phyloP scores from a whole-genome alignment of 352 stramenopile genomes.

The Pythium utonaiense region DNA sequence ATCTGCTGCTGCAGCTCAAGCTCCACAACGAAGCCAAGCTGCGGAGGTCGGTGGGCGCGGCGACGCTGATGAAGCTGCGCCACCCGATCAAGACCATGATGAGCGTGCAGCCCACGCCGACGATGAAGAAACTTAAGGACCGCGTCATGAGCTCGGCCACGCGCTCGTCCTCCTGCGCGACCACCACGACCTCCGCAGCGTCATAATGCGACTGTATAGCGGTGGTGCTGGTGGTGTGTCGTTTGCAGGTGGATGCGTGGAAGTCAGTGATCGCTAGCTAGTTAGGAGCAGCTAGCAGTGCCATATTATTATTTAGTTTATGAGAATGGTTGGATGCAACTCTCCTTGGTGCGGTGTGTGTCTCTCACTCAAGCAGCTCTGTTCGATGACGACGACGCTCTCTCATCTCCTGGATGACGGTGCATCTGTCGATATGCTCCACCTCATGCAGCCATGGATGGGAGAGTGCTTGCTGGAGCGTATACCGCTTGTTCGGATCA shows the following conservation, averaged over 20 bases:
- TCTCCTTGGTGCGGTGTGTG: not conserved
- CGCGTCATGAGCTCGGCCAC: slow-evolving; percentile 19
- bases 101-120: slow-evolving; percentile 53
- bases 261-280: not conserved
- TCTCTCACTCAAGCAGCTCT: not conserved
- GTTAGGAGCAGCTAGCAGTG: not conserved
- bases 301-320: slow-evolving; percentile 10
- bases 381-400: slow-evolving; percentile 31
- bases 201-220: too few species aligned
- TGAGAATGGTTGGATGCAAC: not conserved
- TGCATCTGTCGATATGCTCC: slow-evolving; percentile 27
- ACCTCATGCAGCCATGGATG: slow-evolving; percentile 53
- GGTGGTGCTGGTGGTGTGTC: too few species aligned
- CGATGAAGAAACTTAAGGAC: slow-evolving; percentile 67
- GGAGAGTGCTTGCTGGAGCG: slow-evolving; percentile 36
- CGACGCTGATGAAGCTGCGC: slow-evolving; percentile 41
- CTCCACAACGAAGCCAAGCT: slow-evolving; percentile 45
- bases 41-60: slow-evolving; percentile 28
- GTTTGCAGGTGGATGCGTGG: too few species aligned
- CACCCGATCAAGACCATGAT: slow-evolving; percentile 59
- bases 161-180: slow-evolving; percentile 23
- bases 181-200: slow-evolving; percentile 26
- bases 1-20: slow-evolving; percentile 56
- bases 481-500: slow-evolving; percentile 50
- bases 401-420: slow-evolving; percentile 34